These are phyloP conservation scores for Penicillium flavigenum DNA, from an alignment of 495 filamentous ascomycete genomes.

Conservation along the genomic window DNA sequence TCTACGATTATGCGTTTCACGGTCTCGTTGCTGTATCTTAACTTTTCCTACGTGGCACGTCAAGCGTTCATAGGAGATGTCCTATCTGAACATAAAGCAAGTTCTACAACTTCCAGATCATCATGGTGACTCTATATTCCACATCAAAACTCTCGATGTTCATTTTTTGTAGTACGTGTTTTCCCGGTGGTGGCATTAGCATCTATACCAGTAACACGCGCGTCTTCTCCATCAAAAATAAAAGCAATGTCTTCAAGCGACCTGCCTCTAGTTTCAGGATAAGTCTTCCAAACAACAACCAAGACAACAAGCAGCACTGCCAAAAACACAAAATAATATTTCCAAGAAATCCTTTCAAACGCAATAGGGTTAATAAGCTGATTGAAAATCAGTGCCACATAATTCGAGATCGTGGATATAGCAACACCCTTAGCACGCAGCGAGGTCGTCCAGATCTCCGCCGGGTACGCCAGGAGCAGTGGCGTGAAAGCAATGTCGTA, in stretches of 20 bases:
- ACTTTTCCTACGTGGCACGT: constrained; percentile 1
- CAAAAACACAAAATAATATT: constrained; percentile 60
- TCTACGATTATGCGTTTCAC: neutral
- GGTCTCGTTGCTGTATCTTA: neutral
- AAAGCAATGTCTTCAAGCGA: constrained; percentile 61
- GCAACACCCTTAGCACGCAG: constrained; percentile 69
- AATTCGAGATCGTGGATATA: constrained; percentile 54
- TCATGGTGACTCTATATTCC: neutral
- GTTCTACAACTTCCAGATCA: neutral
- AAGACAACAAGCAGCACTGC: constrained; percentile 51
- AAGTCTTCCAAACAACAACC: constrained; percentile 58
- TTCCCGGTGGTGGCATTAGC: neutral
- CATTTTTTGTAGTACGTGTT: neutral
- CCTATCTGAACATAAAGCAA: neutral
- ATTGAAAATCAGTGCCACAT: constrained; percentile 52
- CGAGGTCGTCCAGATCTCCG: constrained; percentile 63
- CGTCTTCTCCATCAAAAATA: constrained; percentile 47
- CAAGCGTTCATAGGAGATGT: neutral
- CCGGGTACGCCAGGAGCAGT: constrained; percentile 57
- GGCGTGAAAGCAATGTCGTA: constrained; percentile 59
- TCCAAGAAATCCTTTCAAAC: constrained; percentile 49
- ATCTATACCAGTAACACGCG: neutral
- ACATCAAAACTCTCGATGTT: neutral
- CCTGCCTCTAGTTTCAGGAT: constrained; percentile 59
- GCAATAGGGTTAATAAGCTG: constrained; percentile 56